These are phyloP conservation scores for Coffea canephora DNA, from an alignment of 257 asterid species.

Conservation along the genomic window DNA sequence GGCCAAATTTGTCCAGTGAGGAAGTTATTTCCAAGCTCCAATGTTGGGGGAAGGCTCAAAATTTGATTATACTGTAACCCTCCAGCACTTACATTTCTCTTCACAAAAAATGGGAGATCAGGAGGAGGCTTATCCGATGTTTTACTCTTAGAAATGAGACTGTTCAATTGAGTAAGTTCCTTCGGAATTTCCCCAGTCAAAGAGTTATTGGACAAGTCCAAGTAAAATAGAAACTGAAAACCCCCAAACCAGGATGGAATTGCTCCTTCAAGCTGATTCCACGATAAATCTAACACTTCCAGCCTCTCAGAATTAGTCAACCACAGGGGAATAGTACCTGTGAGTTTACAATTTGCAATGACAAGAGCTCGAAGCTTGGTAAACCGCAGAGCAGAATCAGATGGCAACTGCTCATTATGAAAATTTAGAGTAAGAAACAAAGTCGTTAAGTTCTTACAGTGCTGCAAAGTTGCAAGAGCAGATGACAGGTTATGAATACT, in stretches of 20 bases:
- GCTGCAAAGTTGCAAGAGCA: slow-evolving; percentile 56
- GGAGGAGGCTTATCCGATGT: slow-evolving; percentile 41
- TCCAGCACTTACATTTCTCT: slow-evolving; percentile 30
- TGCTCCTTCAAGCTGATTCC: slow-evolving; percentile 61
- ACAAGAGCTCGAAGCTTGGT: slow-evolving; percentile 51
- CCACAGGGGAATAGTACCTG: slow-evolving; percentile 70
- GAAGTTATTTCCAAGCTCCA: slow-evolving; percentile 63
- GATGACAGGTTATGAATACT: slow-evolving; percentile 50
- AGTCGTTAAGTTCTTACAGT: slow-evolving; percentile 60
- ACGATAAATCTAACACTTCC: slow-evolving; percentile 67
- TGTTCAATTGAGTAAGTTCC: slow-evolving; percentile 49
- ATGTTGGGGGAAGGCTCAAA: slow-evolving; percentile 58
- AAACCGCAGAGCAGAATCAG: slow-evolving; percentile 44
- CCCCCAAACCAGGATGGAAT: slow-evolving; percentile 73
- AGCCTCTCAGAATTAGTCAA: slow-evolving; percentile 42
- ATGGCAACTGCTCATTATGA: slow-evolving; percentile 50
- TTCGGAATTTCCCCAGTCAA: slow-evolving; percentile 58
- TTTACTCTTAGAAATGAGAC: slow-evolving; percentile 42
- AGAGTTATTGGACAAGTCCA: slow-evolving; percentile 79
- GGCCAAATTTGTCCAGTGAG: slow-evolving; percentile 72
- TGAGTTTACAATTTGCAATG: slow-evolving; percentile 71
- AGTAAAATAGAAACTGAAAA: slow-evolving; percentile 55
- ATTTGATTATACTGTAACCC: slow-evolving; percentile 51
- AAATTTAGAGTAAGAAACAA: slow-evolving; percentile 66
- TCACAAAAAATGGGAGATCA: slow-evolving; percentile 56